Evolutionary conservation across 179 eudicot genomes (phyloP).

Genomic region (Heliamphora pulchella): DNA sequence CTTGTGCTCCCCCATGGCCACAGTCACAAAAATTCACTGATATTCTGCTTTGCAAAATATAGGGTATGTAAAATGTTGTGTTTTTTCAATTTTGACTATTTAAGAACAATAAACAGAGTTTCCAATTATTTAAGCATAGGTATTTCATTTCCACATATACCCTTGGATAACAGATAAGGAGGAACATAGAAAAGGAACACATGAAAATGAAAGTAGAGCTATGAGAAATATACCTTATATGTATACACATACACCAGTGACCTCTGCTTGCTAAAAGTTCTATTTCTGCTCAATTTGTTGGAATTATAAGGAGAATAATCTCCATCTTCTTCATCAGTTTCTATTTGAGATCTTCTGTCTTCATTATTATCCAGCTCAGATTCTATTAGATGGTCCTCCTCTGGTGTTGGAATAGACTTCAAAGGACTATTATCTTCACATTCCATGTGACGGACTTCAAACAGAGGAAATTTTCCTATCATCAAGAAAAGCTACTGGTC

Average conservation of each 20-base stretch:
- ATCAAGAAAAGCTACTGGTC: slow-evolving; percentile 8
- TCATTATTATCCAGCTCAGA: slow-evolving; percentile 28
- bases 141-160: not conserved
- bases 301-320: slow-evolving; percentile 21
- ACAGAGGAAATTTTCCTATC: slow-evolving; percentile 62
- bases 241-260: slow-evolving; percentile 64
- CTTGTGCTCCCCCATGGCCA: not conserved
- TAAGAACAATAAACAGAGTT: not conserved
- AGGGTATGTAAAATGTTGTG: not conserved
- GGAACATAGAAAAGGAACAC: not conserved
- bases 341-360: slow-evolving; percentile 25
- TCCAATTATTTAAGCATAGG: not conserved
- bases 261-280: slow-evolving; percentile 25
- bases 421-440: slow-evolving; percentile 36
- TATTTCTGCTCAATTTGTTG: slow-evolving; percentile 28
- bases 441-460: slow-evolving; percentile 66
- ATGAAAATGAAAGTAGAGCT: not conserved
- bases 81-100: not conserved
- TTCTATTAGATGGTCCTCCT: slow-evolving; percentile 28
- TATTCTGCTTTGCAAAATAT: not conserved
- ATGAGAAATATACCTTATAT: slow-evolving; percentile 31
- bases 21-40: not conserved
- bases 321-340: slow-evolving; percentile 34
- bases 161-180: not conserved
- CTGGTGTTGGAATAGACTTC: slow-evolving; percentile 24